These are phyloP conservation scores for Lachancea meyersii DNA, from an alignment of 805 yeast genomes.

Conservation along the genomic window DNA sequence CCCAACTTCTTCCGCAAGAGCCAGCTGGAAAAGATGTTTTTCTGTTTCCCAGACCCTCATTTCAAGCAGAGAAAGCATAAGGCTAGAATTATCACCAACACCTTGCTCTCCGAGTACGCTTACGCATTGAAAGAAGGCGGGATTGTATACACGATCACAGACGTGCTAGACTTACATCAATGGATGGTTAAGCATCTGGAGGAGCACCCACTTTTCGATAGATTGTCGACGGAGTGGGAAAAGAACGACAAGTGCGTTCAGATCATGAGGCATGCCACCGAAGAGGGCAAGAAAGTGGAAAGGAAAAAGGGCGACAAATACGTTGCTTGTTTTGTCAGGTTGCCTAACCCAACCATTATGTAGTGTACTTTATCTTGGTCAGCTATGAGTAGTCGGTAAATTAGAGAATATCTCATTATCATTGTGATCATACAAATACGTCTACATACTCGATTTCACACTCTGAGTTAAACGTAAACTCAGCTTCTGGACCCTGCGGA, in stretches of 20 bases:
- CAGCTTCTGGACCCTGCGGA: neutral
- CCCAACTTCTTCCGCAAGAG: slow-evolving; percentile 86
- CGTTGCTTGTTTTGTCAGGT: slow-evolving; percentile 78
- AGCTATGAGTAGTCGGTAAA: neutral
- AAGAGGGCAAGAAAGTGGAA: slow-evolving; percentile 94
- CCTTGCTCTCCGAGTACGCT: slow-evolving; percentile 87
- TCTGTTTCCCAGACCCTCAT: slow-evolving; percentile 99
- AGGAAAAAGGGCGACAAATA: slow-evolving; percentile 84
- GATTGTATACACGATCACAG: slow-evolving; percentile 87
- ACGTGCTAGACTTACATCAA: slow-evolving; percentile 83
- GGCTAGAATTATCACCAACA: slow-evolving; percentile 89
- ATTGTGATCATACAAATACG: neutral
- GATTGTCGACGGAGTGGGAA: slow-evolving; percentile 78
- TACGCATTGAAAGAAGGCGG: slow-evolving; percentile 84
- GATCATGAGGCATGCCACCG: slow-evolving; percentile 88
- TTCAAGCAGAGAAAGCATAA: slow-evolving; percentile 96
- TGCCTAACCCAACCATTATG: slow-evolving; percentile 47
- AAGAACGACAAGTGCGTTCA: slow-evolving; percentile 69
- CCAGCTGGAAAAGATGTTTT: slow-evolving; percentile 86
- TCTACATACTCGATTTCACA: neutral
- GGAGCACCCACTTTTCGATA: slow-evolving; percentile 84
- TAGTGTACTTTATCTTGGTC: neutral
- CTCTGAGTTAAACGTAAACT: neutral
- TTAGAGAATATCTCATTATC: neutral
- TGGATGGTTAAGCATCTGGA: slow-evolving; percentile 96